phyloP scores from a whole-genome alignment of 2,329 filamentous ascomycete genomes.

The Byssothecium circinans region DNA sequence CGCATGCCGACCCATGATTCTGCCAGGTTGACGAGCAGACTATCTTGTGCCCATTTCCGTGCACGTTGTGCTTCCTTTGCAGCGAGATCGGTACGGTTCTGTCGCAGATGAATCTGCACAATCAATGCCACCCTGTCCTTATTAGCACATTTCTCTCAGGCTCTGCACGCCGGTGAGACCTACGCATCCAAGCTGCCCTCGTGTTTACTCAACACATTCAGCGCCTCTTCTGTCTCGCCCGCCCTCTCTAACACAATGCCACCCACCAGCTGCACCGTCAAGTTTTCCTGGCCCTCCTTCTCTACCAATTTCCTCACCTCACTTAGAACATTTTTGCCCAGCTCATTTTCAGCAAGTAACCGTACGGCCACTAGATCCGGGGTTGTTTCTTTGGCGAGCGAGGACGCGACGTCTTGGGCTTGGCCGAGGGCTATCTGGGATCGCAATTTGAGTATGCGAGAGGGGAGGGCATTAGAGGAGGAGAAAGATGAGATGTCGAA shows the following conservation, averaged over 20 bases:
- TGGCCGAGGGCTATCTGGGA: constrained; percentile 82
- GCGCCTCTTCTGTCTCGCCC: constrained; percentile 81
- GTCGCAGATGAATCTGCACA: constrained; percentile 86
- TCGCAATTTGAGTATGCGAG: constrained; percentile 76
- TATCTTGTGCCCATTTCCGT: constrained; percentile 93
- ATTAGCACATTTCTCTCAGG: not conserved
- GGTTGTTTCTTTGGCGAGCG: constrained; percentile 63
- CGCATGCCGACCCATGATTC: constrained; percentile 94
- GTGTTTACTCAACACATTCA: constrained; percentile 77
- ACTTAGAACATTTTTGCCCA: constrained; percentile 48
- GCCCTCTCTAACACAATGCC: constrained; percentile 80
- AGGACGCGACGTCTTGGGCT: constrained; percentile 69
- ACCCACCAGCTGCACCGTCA: constrained; percentile 76
- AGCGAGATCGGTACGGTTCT: constrained; percentile 89
- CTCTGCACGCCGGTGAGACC: constrained; percentile 8
- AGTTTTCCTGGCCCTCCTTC: constrained; percentile 67
- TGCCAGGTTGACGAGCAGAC: constrained; percentile 86
- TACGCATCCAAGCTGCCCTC: constrained; percentile 80
- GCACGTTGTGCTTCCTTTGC: constrained; percentile 85
- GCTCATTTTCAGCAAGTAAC: constrained; percentile 68
- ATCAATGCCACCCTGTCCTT: constrained; percentile 73
- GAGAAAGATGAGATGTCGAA: constrained; percentile 82
- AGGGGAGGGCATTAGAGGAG: constrained; percentile 72
- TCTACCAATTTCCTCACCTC: constrained; percentile 71
- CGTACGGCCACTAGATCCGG: constrained; percentile 77